Base-by-base conservation (phyloP, 2,329 filamentous ascomycete species). In the Pyricularia pennisetigena region DNA sequence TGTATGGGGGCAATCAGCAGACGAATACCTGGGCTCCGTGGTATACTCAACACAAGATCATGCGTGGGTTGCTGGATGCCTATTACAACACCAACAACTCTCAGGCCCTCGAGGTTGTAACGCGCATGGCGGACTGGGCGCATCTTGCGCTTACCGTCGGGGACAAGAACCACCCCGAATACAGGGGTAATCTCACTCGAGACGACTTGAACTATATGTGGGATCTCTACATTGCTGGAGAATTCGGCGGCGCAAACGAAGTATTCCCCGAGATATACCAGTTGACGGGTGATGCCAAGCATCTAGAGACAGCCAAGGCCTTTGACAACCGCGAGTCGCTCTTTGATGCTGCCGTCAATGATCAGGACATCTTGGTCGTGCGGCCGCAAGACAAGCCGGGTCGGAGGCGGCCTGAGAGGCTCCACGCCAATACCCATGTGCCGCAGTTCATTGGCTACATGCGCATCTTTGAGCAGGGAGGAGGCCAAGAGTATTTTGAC, bases 11-110 rank as follows among this genome's bases (percentile, higher is more conserved):
- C 49, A 64, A 75, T 57, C 69, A 68, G 26, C 68, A 70, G n/a
- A 74, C 65, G 1, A 76, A 76, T 26, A 76, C 74, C 0, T 77
- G 75, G 75, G 75, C 75, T 4, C 73, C 75, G 0, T 77, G 75
- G 75, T 77, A 77, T 41, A 76, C 74, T 32, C 75, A 76, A 69
- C 75, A 77, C 62, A 77, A 77, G 70, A 76, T 77, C 69, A 74
- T 77, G 69, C 71, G 75, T 20, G 75, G 75, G 6, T 66, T 77
- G n/a, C 68, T 77, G 23, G 75, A 77, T 65, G 74, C 75, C 1
- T 76, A 76, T 66, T 77, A 77, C 69, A 75, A 76, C 69, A 76
- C 75, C 16, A 75, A 77, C 68, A 77, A 75, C 68, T 68, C 73
- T 2, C 71, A 74, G 30, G 75, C 75, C 1, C 70, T 75, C 1